A percentile compares a stretch with the other conserved stretches of the same genome.
Conservation (phyloP, 192 early-diverging fungal species). For the Podila minutissima region DNA sequence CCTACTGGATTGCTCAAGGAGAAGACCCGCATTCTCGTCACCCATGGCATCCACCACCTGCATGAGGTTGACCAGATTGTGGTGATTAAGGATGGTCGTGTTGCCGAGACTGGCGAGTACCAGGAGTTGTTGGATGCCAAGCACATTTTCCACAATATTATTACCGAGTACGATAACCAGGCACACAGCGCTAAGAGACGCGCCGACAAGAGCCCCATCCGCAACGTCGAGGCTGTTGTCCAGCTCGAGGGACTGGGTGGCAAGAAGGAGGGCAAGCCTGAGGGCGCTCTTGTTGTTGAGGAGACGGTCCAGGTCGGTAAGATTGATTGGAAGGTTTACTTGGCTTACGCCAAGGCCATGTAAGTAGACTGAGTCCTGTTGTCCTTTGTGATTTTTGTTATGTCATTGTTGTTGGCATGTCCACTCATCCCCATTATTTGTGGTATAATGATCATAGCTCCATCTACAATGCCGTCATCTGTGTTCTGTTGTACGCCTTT, state of each 20-base stretch:
- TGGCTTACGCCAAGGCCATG: constrained; percentile 74
- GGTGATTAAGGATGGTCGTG: constrained; percentile 72
- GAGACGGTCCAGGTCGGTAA: constrained; percentile 84
- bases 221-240: not conserved
- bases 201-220: not conserved
- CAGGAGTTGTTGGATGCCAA: constrained; percentile 65
- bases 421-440: constrained; percentile 55
- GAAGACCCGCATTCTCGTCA: constrained; percentile 83
- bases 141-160: constrained; percentile 66
- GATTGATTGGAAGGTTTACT: constrained; percentile 80
- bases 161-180: constrained; percentile 67
- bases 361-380: constrained; percentile 5
- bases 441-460: constrained; percentile 24
- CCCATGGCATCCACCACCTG: constrained; percentile 81
- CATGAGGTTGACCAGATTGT: constrained; percentile 73
- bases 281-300: constrained; percentile 70
- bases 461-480: constrained; percentile 10
- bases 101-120: constrained; percentile 73
- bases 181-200: not conserved
- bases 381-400: not conserved
- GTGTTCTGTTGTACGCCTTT: constrained; percentile 15
- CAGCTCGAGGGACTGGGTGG: not conserved
- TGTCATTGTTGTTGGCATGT: not conserved
- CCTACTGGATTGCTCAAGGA: constrained; percentile 80
- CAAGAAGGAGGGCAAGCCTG: not conserved